A percentile compares a stretch with the other conserved stretches of the same genome.
Conservation (phyloP, 164 flowering plant species). For the Buxus sempervirens region DNA sequence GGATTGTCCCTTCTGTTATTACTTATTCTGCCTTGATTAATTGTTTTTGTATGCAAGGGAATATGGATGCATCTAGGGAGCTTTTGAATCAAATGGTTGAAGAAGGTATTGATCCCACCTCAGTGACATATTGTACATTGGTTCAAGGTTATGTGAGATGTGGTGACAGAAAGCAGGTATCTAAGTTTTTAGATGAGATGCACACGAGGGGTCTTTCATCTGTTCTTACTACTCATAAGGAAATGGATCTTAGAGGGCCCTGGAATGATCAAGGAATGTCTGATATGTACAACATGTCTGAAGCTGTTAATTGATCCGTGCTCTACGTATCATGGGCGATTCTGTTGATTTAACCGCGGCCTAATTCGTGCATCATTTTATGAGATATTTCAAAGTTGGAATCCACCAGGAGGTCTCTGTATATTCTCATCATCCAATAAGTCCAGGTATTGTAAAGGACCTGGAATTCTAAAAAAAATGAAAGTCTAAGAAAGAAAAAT, state of each 20-base stretch:
- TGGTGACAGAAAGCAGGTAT: slow-evolving; percentile 19
- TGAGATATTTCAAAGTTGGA: neutral
- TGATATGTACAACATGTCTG: slow-evolving; percentile 14
- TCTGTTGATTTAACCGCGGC: neutral
- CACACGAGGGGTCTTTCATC: slow-evolving; percentile 16
- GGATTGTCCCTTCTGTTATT: slow-evolving; percentile 44
- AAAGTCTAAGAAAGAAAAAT: no score
- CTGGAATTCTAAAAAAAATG: no score
- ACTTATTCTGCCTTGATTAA: slow-evolving; percentile 51
- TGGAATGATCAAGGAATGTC: slow-evolving; percentile 5
- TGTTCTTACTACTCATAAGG: slow-evolving; percentile 4
- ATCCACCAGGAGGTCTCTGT: neutral
- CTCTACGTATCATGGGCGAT: neutral
- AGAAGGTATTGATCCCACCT: slow-evolving; percentile 21
- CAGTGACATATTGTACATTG: slow-evolving; percentile 20
- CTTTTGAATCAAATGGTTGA: slow-evolving; percentile 44
- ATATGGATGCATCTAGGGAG: slow-evolving; percentile 28
- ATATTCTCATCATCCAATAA: neutral
- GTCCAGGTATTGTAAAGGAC: neutral
- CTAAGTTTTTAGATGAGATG: slow-evolving; percentile 21
- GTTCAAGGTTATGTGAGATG: slow-evolving; percentile 26
- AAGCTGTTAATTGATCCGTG: slow-evolving; percentile 25
- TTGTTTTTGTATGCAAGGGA: slow-evolving; percentile 42
- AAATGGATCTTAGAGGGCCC: slow-evolving; percentile 7
- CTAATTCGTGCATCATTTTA: neutral